A percentile compares a stretch with the other conserved stretches of the same genome.
Evolutionary conservation across 2,329 filamentous ascomycete genomes (phyloP).

Genomic region (Coniosporium tulheliwenetii): DNA sequence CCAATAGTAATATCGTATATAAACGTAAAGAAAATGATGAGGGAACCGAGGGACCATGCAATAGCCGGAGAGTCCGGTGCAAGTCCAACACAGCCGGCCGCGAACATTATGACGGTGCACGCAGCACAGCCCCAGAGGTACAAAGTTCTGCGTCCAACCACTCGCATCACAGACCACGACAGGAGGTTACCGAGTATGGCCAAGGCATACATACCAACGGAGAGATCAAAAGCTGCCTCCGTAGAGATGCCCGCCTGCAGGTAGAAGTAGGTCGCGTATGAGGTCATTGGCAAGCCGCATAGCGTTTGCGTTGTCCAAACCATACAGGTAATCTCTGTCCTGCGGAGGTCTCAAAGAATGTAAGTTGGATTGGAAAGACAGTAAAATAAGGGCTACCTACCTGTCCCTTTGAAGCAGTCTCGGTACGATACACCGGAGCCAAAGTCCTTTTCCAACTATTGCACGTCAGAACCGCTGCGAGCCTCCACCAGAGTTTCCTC

Average conservation of each 20-base stretch:
- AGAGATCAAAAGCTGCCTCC: constrained; percentile 9
- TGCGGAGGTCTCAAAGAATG: constrained; percentile 9
- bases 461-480: too few species aligned
- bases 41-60: constrained; percentile 12
- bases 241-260: constrained; percentile 17
- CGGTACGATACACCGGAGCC: constrained; percentile 14
- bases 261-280: constrained; percentile 19
- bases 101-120: constrained; percentile 31
- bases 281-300: constrained; percentile 8
- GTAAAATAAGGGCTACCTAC: too few species aligned
- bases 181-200: constrained; percentile 15
- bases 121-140: constrained; percentile 13
- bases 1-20: constrained; percentile 15
- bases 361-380: too few species aligned
- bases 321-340: constrained; percentile 18
- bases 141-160: constrained; percentile 18
- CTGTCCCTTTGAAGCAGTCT: constrained; percentile 20
- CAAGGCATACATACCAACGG: constrained; percentile 21
- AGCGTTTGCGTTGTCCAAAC: constrained; percentile 16
- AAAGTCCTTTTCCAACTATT: constrained; percentile 15
- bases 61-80: constrained; percentile 33
- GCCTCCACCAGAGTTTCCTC: too few species aligned
- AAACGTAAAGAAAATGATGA: constrained; percentile 26
- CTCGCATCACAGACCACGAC: constrained; percentile 16
- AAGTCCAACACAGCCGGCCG: constrained; percentile 17